These are phyloP conservation scores for Herpetospermum pedunculosum DNA, from an alignment of 306 rosid species.

Conservation along the genomic window DNA sequence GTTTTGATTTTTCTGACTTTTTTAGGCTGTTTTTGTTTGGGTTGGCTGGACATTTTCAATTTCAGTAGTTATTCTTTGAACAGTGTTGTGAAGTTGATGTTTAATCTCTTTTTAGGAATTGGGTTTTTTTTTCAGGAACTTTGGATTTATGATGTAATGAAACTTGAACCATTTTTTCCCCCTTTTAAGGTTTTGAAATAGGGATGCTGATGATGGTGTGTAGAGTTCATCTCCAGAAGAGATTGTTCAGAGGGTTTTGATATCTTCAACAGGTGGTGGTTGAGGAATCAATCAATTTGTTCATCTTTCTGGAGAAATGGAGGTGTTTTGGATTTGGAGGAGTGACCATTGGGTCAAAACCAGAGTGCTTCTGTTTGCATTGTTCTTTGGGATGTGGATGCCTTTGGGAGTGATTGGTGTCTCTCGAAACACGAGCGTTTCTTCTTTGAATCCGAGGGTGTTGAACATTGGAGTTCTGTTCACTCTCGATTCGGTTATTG, in stretches of 20 bases:
- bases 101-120: not conserved
- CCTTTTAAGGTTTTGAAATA: not conserved
- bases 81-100: not conserved
- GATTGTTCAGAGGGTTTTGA: conserved; percentile 25
- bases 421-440: conserved; percentile 24
- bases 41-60: not conserved
- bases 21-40: not conserved
- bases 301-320: conserved; percentile 22
- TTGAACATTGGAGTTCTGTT: conserved; percentile 62
- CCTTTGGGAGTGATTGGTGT: conserved; percentile 32
- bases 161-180: not conserved
- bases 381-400: conserved; percentile 39
- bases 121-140: not conserved
- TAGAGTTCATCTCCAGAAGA: not conserved
- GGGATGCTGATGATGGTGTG: not conserved
- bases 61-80: not conserved
- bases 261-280: conserved; percentile 15
- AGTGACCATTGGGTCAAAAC: conserved; percentile 9
- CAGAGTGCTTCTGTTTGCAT: conserved; percentile 14
- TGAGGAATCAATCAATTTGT: conserved; percentile 10
- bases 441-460: conserved; percentile 27
- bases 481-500: conserved; percentile 27
- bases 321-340: conserved; percentile 20
- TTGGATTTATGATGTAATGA: not conserved
- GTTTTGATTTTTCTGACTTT: conserved; percentile 14